Evolutionary conservation across 2,329 filamentous ascomycete species (phyloP).

Genomic region (Diaporthe helianthi): DNA sequence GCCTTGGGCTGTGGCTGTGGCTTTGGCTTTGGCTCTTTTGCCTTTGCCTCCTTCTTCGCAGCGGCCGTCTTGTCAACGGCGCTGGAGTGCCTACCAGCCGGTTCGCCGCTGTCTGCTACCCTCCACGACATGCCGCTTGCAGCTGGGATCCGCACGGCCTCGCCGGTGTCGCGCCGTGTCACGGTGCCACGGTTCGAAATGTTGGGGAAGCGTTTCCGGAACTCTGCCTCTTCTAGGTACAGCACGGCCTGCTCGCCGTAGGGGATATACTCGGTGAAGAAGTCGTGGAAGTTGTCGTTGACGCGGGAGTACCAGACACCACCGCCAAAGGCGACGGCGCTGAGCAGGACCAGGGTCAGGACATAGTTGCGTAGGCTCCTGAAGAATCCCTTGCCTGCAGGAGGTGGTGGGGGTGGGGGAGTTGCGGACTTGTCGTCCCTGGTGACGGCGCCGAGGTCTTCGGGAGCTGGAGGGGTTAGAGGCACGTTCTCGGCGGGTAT

Average conservation of each 20-base stretch:
- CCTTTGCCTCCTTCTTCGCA: conserved; percentile 40
- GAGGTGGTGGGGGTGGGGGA: conserved; percentile 45
- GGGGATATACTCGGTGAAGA: conserved; percentile 96
- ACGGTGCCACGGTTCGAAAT: conserved; percentile 55
- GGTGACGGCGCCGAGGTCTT: conserved; percentile 34
- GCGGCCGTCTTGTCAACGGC: conserved; percentile 52
- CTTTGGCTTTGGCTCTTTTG: conserved; percentile 40
- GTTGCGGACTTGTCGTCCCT: conserved; percentile 40
- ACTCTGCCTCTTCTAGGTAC: conserved; percentile 94
- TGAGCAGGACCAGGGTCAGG: conserved; percentile 77
- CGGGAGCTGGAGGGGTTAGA: conserved; percentile 49
- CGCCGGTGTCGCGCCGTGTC: conserved; percentile 64
- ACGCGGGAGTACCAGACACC: conserved; percentile 92
- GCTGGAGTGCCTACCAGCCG: conserved; percentile 67
- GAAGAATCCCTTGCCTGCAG: conserved; percentile 66
- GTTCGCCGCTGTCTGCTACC: conserved; percentile 67
- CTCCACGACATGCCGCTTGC: conserved; percentile 87
- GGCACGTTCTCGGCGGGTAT: conserved; percentile 49
- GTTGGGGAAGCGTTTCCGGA: conserved; percentile 80
- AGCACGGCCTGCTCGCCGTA: conserved; percentile 94
- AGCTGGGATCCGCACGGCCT: conserved; percentile 81
- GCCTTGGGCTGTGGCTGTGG: conserved; percentile 36
- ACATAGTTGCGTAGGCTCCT: conserved; percentile 80
- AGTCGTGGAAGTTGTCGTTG: conserved; percentile 96
- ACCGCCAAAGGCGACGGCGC: conserved; percentile 80